Percentiles rank a stretch among this genome's conserved stretches.
phyloP scores from a whole-genome alignment of 805 yeast species.

The Lipomyces starkeyi region DNA sequence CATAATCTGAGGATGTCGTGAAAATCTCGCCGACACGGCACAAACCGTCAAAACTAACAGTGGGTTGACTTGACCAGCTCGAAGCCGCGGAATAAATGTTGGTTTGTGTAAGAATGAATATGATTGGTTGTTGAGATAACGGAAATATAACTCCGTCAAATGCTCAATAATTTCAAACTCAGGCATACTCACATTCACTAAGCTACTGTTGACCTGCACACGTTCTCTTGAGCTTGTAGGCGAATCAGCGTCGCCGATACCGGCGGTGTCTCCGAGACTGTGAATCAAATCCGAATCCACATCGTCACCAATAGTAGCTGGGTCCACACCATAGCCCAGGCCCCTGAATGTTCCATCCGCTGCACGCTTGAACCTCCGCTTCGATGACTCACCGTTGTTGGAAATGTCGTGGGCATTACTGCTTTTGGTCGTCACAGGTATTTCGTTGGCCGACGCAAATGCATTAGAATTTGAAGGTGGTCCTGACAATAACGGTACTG shows the following conservation, averaged over 20 bases:
- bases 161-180: slow-evolving; percentile 43
- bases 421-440: neutral
- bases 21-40: slow-evolving; percentile 47
- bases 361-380: slow-evolving; percentile 25
- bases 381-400: neutral
- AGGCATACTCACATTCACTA: slow-evolving; percentile 37
- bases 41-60: slow-evolving; percentile 46
- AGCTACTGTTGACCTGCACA: slow-evolving; percentile 10
- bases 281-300: slow-evolving; percentile 26
- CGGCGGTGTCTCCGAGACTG: slow-evolving; percentile 15
- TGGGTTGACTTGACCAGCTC: slow-evolving; percentile 42
- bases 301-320: slow-evolving; percentile 17
- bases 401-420: slow-evolving; percentile 3
- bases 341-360: slow-evolving; percentile 33
- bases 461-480: slow-evolving; percentile 9
- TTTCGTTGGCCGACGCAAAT: slow-evolving; percentile 2
- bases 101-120: slow-evolving; percentile 47
- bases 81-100: slow-evolving; percentile 42
- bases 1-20: slow-evolving; percentile 44
- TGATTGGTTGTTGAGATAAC: slow-evolving; percentile 46
- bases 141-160: slow-evolving; percentile 46
- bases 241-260: slow-evolving; percentile 21
- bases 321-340: slow-evolving; percentile 3
- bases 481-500: slow-evolving; percentile 10
- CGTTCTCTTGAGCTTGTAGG: slow-evolving; percentile 35